Percentiles rank a stretch among this genome's conserved stretches.
phyloP scores from a whole-genome alignment of 441 rosid species.

The Gossypium gossypioides region DNA sequence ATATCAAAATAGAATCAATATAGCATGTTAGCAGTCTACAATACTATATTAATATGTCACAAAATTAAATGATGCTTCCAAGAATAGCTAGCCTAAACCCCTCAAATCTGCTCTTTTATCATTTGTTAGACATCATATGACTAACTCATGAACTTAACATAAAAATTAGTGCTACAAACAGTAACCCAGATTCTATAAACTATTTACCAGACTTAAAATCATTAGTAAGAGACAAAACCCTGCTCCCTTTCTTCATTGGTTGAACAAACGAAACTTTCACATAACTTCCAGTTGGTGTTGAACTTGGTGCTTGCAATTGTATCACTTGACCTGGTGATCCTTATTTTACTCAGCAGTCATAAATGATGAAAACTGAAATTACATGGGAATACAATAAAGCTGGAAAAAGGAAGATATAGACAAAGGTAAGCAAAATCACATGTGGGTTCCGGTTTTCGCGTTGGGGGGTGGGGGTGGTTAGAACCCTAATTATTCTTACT shows the following conservation, averaged over 20 bases:
- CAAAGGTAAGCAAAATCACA: constrained; percentile 24
- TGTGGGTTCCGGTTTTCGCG: constrained; percentile 44
- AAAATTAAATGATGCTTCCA: not conserved
- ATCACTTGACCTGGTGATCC: not conserved
- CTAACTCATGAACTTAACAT: not conserved
- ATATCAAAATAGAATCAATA: not conserved
- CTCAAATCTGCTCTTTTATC: not conserved
- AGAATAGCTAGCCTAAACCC: not conserved
- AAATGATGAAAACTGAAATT: constrained; percentile 5
- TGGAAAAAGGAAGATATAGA: not conserved
- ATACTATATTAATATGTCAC: not conserved
- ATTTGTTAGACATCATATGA: not conserved
- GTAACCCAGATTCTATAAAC: not conserved
- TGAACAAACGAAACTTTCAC: not conserved
- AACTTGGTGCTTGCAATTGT: not conserved
- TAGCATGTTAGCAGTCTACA: not conserved
- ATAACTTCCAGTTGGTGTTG: not conserved
- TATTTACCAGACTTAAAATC: no score
- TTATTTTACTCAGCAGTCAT: not conserved
- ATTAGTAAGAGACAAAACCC: no score
- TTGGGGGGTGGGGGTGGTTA: constrained; percentile 26
- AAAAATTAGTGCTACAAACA: not conserved
- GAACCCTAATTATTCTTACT: constrained; percentile 33
- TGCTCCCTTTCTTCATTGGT: not conserved
- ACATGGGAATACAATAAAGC: not conserved